Evolutionary conservation across 345 rosid genomes (phyloP).

Genomic region (Ceriops zippeliana): DNA sequence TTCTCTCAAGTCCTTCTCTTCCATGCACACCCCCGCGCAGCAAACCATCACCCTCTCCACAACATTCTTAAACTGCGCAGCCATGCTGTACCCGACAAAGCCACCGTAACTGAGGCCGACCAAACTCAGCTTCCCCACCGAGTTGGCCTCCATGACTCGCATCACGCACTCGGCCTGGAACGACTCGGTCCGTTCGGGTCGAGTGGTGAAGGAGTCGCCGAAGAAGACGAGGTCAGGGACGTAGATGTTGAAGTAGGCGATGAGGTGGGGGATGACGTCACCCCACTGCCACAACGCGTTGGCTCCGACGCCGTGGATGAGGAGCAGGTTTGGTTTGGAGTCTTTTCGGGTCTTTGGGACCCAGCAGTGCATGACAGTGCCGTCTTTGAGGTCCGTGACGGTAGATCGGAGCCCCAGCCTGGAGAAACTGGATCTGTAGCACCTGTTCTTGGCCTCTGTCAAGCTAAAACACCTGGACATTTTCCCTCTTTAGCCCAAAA

Average conservation of each 20-base stretch:
- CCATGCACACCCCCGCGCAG: conserved; percentile 72
- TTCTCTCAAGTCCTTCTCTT: conserved; percentile 64
- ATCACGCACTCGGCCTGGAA: conserved; percentile 75
- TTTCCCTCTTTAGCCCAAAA: background rate
- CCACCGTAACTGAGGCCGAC: conserved; percentile 90
- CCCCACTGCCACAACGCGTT: conserved; percentile 84
- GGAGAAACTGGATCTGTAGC: conserved; percentile 39
- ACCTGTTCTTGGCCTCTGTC: conserved; percentile 47
- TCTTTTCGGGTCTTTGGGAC: conserved; percentile 43
- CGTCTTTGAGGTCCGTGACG: conserved; percentile 59
- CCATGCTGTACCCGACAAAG: conserved; percentile 72
- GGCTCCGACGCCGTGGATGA: conserved; percentile 77
- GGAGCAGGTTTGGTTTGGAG: conserved; percentile 60
- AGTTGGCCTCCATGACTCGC: conserved; percentile 54
- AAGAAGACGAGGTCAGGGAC: conserved; percentile 77
- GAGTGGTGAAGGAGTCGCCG: conserved; percentile 65
- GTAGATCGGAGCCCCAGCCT: conserved; percentile 58
- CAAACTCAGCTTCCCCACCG: conserved; percentile 46
- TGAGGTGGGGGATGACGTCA: conserved; percentile 39
- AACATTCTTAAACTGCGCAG: conserved; percentile 52
- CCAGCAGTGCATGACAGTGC: conserved; percentile 84
- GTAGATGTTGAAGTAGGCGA: conserved; percentile 53
- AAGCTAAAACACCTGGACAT: conserved; percentile 72
- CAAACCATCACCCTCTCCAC: conserved; percentile 70
- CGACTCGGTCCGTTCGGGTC: conserved; percentile 64